A percentile compares a stretch with the other conserved stretches of the same genome.
phyloP scores from a whole-genome alignment of 2,329 filamentous ascomycete genomes.

The Stachybotrys echinatus region DNA sequence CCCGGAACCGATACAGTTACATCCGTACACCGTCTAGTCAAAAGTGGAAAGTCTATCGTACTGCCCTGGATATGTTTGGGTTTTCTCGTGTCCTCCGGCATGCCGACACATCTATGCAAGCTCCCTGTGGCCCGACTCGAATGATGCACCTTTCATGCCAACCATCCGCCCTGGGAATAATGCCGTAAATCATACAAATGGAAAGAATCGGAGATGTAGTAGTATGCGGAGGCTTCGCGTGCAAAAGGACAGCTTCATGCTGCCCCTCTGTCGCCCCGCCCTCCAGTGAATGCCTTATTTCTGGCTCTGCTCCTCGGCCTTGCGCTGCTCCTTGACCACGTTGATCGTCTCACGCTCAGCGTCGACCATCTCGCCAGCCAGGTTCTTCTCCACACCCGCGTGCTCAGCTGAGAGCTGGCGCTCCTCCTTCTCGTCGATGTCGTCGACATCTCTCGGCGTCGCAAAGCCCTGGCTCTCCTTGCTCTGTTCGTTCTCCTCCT shows the following conservation, averaged over 20 bases:
- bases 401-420: conserved; percentile 48
- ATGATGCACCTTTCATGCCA: background rate
- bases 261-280: no score
- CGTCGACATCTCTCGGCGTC: conserved; percentile 76
- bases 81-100: no score
- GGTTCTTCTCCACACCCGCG: conserved; percentile 39
- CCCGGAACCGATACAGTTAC: background rate
- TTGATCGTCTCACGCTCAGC: conserved; percentile 44
- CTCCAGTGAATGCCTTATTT: no score
- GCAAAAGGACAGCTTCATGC: background rate
- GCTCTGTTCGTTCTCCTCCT: conserved; percentile 93
- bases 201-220: background rate
- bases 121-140: background rate
- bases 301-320: conserved; percentile 24
- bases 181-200: background rate
- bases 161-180: background rate
- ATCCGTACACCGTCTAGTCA: background rate
- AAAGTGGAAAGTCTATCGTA: background rate
- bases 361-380: conserved; percentile 48
- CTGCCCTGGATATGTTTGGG: background rate
- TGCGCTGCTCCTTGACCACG: conserved; percentile 20
- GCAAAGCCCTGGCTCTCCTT: conserved; percentile 71
- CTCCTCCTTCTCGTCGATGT: conserved; percentile 94
- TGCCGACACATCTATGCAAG: background rate
- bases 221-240: background rate